These are phyloP conservation scores for Austroboletus novae-zelandiae DNA, from an alignment of 1,284 basidiomycete species.

Conservation along the genomic window DNA sequence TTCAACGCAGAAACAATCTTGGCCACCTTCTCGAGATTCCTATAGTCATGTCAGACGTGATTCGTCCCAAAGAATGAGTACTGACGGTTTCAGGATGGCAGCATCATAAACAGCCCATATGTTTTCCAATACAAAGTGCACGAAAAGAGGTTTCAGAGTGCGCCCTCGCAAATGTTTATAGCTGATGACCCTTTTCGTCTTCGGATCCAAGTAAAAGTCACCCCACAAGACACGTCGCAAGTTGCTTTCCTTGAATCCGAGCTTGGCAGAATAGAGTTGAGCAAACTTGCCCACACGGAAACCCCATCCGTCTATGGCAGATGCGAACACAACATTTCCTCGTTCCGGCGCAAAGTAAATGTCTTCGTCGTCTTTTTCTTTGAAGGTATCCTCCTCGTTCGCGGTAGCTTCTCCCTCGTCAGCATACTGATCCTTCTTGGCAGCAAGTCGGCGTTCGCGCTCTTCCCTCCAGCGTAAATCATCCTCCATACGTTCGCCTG, in stretches of 20 bases:
- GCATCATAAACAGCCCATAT: conserved; percentile 97
- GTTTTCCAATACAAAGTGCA: conserved; percentile 97
- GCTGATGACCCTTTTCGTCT: conserved; percentile 91
- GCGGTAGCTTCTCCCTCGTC: conserved; percentile 61
- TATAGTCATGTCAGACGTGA: conserved; percentile 54
- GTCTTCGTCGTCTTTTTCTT: conserved; percentile 96
- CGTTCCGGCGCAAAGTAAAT: conserved; percentile 96
- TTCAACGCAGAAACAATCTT: conserved; percentile 88
- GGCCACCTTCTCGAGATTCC: conserved; percentile 83
- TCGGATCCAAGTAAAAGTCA: conserved; percentile 96
- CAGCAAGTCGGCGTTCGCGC: conserved; percentile 76
- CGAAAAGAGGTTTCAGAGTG: conserved; percentile 93
- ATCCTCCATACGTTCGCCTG: conserved; percentile 95
- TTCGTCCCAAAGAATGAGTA: conserved; percentile 17
- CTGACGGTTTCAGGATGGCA: conserved; percentile 83
- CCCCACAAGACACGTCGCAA: conserved; percentile 93
- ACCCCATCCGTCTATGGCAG: conserved; percentile 97
- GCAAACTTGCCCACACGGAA: conserved; percentile 95
- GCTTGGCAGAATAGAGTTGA: conserved; percentile 87
- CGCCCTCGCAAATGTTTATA: conserved; percentile 88
- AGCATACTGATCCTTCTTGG: conserved; percentile 68
- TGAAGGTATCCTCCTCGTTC: conserved; percentile 63
- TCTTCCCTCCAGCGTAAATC: conserved; percentile 93
- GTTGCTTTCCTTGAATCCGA: conserved; percentile 89
- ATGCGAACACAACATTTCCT: conserved; percentile 97